Conservation (phyloP, 257 asterid species). For the Capsicum chinense region DNA sequence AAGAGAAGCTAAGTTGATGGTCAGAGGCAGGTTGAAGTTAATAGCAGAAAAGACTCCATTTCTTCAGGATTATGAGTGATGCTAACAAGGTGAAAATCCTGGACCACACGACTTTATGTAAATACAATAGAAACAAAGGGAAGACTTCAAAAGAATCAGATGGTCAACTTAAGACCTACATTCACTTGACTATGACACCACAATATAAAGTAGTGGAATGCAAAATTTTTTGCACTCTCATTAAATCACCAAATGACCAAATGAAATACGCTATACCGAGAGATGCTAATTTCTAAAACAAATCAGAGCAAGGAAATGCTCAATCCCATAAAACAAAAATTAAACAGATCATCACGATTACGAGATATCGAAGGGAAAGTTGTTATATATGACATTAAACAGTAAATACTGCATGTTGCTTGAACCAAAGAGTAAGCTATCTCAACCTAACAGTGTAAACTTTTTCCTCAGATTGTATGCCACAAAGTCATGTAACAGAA, state of each 20-base stretch:
- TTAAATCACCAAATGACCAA: slow-evolving; percentile 17
- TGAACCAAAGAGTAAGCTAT: slow-evolving; percentile 7
- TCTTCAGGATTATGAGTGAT: neutral
- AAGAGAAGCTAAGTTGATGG: slow-evolving; percentile 18
- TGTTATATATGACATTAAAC: neutral
- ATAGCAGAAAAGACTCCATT: slow-evolving; percentile 1
- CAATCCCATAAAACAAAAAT: neutral
- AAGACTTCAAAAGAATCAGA: slow-evolving; percentile 7
- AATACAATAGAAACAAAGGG: slow-evolving; percentile 21
- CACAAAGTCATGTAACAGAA: slow-evolving; percentile 24
- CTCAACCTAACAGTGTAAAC: neutral
- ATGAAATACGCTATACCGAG: neutral
- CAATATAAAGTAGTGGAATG: neutral
- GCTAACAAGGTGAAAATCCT: neutral
- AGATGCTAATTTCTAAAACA: slow-evolving; percentile 8
- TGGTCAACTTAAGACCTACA: slow-evolving; percentile 21
- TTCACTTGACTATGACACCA: neutral
- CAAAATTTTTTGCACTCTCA: neutral
- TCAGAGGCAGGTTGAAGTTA: neutral
- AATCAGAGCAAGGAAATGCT: slow-evolving; percentile 21
- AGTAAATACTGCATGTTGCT: slow-evolving; percentile 12
- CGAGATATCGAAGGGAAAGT: neutral
- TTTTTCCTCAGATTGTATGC: neutral
- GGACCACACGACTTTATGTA: neutral
- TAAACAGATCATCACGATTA: slow-evolving; percentile 21